phyloP scores from a whole-genome alignment of 2,329 filamentous ascomycete species.

The Sclerotiophoma versabilis region DNA sequence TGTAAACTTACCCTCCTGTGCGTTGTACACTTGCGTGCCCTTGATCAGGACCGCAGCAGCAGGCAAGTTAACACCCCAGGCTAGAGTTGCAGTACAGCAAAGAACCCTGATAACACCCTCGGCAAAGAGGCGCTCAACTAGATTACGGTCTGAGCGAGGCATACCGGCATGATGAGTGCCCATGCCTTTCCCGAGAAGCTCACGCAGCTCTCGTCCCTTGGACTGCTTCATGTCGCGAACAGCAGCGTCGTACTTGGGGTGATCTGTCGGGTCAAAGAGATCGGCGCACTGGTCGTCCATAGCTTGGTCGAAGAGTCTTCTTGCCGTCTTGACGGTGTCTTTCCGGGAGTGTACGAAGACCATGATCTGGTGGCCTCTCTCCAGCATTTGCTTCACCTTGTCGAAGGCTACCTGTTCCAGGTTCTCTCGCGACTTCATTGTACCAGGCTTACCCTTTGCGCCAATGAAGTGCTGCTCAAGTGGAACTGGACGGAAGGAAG shows the following conservation, averaged over 20 bases:
- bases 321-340: constrained; percentile 88
- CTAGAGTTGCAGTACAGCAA: constrained; percentile 96
- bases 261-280: constrained; percentile 80
- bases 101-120: constrained; percentile 96
- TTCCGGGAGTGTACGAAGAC: constrained; percentile 98
- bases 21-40: constrained; percentile 95
- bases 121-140: constrained; percentile 91
- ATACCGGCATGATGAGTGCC: constrained; percentile 98
- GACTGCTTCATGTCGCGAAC: constrained; percentile 85
- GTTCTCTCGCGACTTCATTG: constrained; percentile 84
- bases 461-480: constrained; percentile 97
- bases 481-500: constrained; percentile 93
- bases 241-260: constrained; percentile 81
- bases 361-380: constrained; percentile 95
- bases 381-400: constrained; percentile 93
- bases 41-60: constrained; percentile 98
- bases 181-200: constrained; percentile 87
- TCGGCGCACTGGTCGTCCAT: constrained; percentile 79
- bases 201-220: constrained; percentile 84
- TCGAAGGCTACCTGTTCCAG: constrained; percentile 88
- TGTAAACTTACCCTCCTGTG: constrained; percentile 94
- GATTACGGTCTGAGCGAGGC: constrained; percentile 89
- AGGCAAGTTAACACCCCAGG: constrained; percentile 98
- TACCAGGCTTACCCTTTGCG: constrained; percentile 87
- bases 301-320: constrained; percentile 85